These are phyloP conservation scores for Tolypocladium capitatum DNA, from an alignment of 2,329 filamentous ascomycete species.

Conservation along the genomic window DNA sequence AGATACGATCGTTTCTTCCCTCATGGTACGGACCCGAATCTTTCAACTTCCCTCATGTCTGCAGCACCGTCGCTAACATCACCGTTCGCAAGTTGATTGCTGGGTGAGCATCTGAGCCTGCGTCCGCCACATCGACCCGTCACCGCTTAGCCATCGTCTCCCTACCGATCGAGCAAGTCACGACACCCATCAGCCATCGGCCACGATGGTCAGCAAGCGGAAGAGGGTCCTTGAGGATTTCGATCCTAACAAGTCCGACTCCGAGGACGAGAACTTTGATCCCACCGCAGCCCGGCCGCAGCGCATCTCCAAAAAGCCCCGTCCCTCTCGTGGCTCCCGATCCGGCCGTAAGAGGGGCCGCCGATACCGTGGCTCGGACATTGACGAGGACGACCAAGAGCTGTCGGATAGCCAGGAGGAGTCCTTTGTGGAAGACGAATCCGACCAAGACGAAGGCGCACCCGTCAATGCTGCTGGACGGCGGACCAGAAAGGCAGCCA, in stretches of 20 bases:
- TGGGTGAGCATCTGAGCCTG: background rate
- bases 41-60: background rate
- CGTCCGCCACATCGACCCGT: background rate
- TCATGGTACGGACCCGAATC: background rate
- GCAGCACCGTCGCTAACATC: background rate
- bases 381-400: slow-evolving; percentile 46
- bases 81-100: background rate
- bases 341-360: slow-evolving; percentile 22
- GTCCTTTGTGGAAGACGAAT: slow-evolving; percentile 31
- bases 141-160: background rate
- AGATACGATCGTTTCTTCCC: background rate
- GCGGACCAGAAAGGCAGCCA: slow-evolving; percentile 33
- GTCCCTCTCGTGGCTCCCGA: slow-evolving; percentile 21
- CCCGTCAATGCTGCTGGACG: slow-evolving; percentile 35
- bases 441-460: slow-evolving; percentile 25
- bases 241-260: slow-evolving; percentile 53
- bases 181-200: background rate
- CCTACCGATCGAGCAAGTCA: background rate
- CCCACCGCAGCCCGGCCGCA: slow-evolving; percentile 33
- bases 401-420: slow-evolving; percentile 39
- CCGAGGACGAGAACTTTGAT: slow-evolving; percentile 53
- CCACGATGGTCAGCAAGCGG: slow-evolving; percentile 32
- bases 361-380: slow-evolving; percentile 46
- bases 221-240: slow-evolving; percentile 47
- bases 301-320: slow-evolving; percentile 27